Evolutionary conservation across 2,329 filamentous ascomycete genomes (phyloP), one percentile per base, ranked within the genome.

Genomic region (Xylariales sp.): DNA sequence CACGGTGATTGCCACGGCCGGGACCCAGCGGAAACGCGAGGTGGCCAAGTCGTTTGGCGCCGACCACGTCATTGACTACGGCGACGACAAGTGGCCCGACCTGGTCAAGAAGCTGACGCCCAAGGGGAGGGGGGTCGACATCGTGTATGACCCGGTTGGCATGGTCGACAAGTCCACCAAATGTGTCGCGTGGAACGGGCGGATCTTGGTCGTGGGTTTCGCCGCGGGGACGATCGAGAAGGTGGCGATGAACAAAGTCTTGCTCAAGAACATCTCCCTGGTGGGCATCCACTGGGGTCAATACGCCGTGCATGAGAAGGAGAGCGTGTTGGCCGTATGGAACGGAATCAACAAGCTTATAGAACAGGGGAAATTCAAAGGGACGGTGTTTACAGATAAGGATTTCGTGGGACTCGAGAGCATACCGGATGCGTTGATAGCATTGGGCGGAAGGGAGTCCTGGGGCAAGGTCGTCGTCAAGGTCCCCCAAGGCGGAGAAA

Each of bases 381-480:
- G 87, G 0, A 96, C 89, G 0, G 83, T 86, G 45, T 97, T 88
- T 58, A 82, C 77, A 2, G 89, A 95, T 58, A 78, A 82, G 62
- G 80, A 84, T 54, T 96, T 89, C 64, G 79, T 86, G 11, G 91
- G 91, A 0, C 64, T 97, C 41, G 88, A 95, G 54, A 82, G 73
- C 44, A 76, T 96, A 20, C 84, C 85, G 0, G 78, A 77, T 46
- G 90, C 90, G 1, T 62, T 97, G 54, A 72, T 83, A 54, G 86
- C 86, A 3, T 65, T 97, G 42, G 90, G 88, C 2, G 79, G 80
- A 1, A 73, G 91, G 45, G 86, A 85, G 38, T 95, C 89, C 1
- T 97, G 91, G 91, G 91, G 91, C 0, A 97, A 97, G 73, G 91
- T 97, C 1, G 88, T 96, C 1, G 83, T 96, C 15, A 88, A 88